A percentile compares a stretch with the other conserved stretches of the same genome.
phyloP scores from a whole-genome alignment of 441 rosid genomes.

The Gossypium davidsonii region DNA sequence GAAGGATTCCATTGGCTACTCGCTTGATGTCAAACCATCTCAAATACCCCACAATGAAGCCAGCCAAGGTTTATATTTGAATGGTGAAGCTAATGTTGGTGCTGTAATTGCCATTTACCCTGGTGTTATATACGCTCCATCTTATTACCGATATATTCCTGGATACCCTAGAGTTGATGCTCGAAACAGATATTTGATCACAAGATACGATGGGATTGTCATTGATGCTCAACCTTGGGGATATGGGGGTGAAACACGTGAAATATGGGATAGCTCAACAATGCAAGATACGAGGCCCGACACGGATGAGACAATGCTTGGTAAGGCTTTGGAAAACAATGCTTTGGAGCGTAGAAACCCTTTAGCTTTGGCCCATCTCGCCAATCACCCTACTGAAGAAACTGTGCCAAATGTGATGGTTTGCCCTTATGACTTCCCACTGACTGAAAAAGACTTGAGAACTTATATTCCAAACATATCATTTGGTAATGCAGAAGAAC shows the following conservation, averaged over 20 bases:
- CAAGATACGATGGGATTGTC: slow-evolving; percentile 67
- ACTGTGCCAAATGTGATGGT: slow-evolving; percentile 77
- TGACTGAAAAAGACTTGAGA: slow-evolving; percentile 54
- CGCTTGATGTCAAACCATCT: slow-evolving; percentile 57
- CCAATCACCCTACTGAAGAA: slow-evolving; percentile 60
- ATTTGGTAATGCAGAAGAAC: slow-evolving; percentile 42
- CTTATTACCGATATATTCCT: slow-evolving; percentile 65
- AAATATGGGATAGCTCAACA: slow-evolving; percentile 44
- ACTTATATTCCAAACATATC: slow-evolving; percentile 61
- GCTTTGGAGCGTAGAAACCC: slow-evolving; percentile 74
- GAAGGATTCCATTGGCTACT: slow-evolving; percentile 60
- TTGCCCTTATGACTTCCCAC: slow-evolving; percentile 74
- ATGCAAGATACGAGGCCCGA: slow-evolving; percentile 24
- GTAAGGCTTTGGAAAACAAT: slow-evolving; percentile 52
- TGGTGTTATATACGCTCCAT: slow-evolving; percentile 65
- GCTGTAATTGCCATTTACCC: slow-evolving; percentile 75
- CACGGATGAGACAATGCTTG: slow-evolving; percentile 27
- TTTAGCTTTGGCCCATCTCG: slow-evolving; percentile 71
- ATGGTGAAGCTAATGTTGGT: slow-evolving; percentile 75
- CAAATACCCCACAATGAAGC: slow-evolving; percentile 63
- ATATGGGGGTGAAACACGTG: slow-evolving; percentile 51
- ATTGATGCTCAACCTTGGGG: slow-evolving; percentile 91
- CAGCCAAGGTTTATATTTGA: slow-evolving; percentile 64
- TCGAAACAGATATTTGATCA: slow-evolving; percentile 61
- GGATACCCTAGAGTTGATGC: slow-evolving; percentile 65